Conservation (phyloP, 164 flowering plant genomes). For the Cinnamomum chago region DNA sequence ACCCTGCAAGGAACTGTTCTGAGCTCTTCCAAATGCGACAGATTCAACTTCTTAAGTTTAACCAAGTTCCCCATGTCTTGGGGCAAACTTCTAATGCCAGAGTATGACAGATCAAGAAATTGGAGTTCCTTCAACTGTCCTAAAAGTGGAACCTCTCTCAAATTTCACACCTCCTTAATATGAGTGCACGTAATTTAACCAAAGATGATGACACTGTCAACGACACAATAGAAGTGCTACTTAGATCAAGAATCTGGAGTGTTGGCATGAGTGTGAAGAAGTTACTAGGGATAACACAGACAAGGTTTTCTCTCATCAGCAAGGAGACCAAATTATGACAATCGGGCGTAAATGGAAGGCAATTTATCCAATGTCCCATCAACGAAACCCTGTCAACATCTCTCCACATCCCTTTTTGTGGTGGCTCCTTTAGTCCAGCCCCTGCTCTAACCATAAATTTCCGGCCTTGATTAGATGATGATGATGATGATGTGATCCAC, state of each 20-base stretch:
- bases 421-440: neutral
- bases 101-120: neutral
- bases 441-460: neutral
- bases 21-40: neutral
- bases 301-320: neutral
- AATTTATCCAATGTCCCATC: neutral
- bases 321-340: slow-evolving; percentile 1
- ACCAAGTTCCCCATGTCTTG: neutral
- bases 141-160: neutral
- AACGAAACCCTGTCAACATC: slow-evolving; percentile 1
- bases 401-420: neutral
- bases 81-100: neutral
- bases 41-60: slow-evolving; percentile 4
- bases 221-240: neutral
- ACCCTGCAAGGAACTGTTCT: neutral
- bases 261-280: slow-evolving; percentile 2
- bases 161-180: neutral
- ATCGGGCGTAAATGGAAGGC: neutral
- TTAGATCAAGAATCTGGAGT: slow-evolving; percentile 6
- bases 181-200: neutral
- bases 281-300: neutral
- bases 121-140: slow-evolving; percentile 1
- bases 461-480: neutral
- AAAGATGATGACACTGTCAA: neutral
- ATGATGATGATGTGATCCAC: slow-evolving; percentile 4